A percentile compares a stretch with the other conserved stretches of the same genome.
phyloP scores from a whole-genome alignment of 768 basidiomycete genomes.

The Pleurotus sapidus region DNA sequence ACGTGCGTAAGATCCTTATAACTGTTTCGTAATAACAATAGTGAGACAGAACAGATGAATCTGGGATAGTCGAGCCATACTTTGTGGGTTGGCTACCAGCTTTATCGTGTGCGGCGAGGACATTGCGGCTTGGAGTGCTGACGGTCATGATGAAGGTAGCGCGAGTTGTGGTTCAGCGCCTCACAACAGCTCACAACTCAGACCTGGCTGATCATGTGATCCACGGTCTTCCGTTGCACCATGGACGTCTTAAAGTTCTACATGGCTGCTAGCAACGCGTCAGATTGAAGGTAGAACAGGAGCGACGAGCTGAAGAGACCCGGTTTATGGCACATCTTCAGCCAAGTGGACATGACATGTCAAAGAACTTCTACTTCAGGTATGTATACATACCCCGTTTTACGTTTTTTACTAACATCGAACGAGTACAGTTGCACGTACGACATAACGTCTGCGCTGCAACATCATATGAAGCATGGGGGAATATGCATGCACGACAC shows the following conservation, averaged over 20 bases:
- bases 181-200: too few relatives aligned
- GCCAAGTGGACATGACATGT: constrained; percentile 96
- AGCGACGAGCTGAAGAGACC: constrained; percentile 86
- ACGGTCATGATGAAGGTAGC: too few relatives aligned
- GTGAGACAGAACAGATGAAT: too few relatives aligned
- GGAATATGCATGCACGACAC: constrained; percentile 38
- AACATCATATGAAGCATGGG: constrained; percentile 63
- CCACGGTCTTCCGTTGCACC: too few relatives aligned
- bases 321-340: constrained; percentile 87
- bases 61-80: too few relatives aligned
- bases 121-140: too few relatives aligned
- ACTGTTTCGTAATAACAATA: too few relatives aligned
- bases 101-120: too few relatives aligned
- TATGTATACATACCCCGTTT: constrained; percentile 25
- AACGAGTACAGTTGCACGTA: constrained; percentile 75
- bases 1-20: too few relatives aligned
- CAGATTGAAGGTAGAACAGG: constrained; percentile 80
- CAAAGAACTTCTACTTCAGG: constrained; percentile 99
- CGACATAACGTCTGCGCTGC: constrained; percentile 94
- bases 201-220: too few relatives aligned
- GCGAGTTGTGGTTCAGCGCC: too few relatives aligned
- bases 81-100: too few relatives aligned
- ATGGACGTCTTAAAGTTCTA: constrained; percentile 63
- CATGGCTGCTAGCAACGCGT: constrained; percentile 87
- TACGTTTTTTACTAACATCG: constrained; percentile 5